Conservation (phyloP, 495 filamentous ascomycete species). For the Annulohypoxylon nitens region DNA sequence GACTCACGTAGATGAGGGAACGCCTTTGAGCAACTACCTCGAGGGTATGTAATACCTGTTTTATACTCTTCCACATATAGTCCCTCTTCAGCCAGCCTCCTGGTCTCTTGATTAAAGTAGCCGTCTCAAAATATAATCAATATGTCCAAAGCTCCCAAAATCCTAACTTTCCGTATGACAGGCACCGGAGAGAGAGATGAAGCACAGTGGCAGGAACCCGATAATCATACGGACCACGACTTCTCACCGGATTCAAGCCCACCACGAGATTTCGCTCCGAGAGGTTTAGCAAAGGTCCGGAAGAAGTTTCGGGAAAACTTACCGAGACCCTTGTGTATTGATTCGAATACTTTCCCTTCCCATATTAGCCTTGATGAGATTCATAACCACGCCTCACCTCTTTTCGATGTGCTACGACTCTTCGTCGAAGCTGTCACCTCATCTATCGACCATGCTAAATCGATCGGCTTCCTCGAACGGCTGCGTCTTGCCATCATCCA, state of each 20-base stretch:
- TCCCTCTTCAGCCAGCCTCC: not conserved
- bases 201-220: slow-evolving; percentile 55
- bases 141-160: slow-evolving; percentile 59
- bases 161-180: slow-evolving; percentile 44
- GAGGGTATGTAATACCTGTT: slow-evolving; percentile 74
- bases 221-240: slow-evolving; percentile 59
- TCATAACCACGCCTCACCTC: slow-evolving; percentile 43
- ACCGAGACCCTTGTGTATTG: slow-evolving; percentile 71
- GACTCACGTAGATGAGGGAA: slow-evolving; percentile 88
- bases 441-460: slow-evolving; percentile 83
- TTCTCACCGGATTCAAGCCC: slow-evolving; percentile 63
- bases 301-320: slow-evolving; percentile 75
- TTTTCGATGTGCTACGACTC: slow-evolving; percentile 45
- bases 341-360: slow-evolving; percentile 56
- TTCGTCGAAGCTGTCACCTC: slow-evolving; percentile 73
- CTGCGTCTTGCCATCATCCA: slow-evolving; percentile 96
- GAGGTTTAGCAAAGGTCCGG: slow-evolving; percentile 75
- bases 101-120: slow-evolving; percentile 7
- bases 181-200: slow-evolving; percentile 57
- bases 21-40: slow-evolving; percentile 92
- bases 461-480: slow-evolving; percentile 89
- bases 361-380: slow-evolving; percentile 40
- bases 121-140: slow-evolving; percentile 52
- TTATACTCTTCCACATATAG: not conserved
- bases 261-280: slow-evolving; percentile 76